Percentiles rank a stretch among this genome's conserved stretches.
phyloP scores from a whole-genome alignment of 2,329 filamentous ascomycete genomes.

The Colletotrichum lentis region DNA sequence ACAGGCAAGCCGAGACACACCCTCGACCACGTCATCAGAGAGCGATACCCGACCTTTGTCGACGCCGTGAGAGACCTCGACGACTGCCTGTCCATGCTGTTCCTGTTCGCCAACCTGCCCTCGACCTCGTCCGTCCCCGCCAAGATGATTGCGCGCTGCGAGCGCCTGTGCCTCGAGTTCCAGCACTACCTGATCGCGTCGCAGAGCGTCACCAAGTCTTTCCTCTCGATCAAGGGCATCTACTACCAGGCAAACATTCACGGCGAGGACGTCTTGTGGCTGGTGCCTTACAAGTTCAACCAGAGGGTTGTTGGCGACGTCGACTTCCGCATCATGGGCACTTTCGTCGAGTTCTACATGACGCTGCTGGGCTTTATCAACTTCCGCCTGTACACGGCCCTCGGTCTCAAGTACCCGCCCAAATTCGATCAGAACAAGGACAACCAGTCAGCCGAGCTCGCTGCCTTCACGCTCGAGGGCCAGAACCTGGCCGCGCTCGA shows the following conservation, averaged over 20 bases:
- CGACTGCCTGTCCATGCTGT: conserved; percentile 95
- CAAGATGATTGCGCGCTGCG: conserved; percentile 95
- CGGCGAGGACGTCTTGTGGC: conserved; percentile 95
- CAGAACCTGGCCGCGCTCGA: conserved; percentile 65
- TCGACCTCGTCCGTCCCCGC: conserved; percentile 88
- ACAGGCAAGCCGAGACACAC: conserved; percentile 89
- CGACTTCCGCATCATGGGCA: conserved; percentile 99
- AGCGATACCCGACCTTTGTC: conserved; percentile 96
- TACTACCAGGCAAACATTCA: conserved; percentile 99
- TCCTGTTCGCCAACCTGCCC: conserved; percentile 95
- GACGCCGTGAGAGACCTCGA: conserved; percentile 94
- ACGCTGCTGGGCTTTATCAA: conserved; percentile 96
- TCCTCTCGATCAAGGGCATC: conserved; percentile 98
- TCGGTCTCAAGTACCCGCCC: conserved; percentile 93
- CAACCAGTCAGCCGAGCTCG: conserved; percentile 87
- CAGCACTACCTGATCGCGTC: conserved; percentile 97
- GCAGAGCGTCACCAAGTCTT: conserved; percentile 91
- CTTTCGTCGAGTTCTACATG: conserved; percentile 98
- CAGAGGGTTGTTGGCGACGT: conserved; percentile 93
- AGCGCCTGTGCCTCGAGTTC: conserved; percentile 92
- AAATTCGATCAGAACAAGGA: conserved; percentile 90
- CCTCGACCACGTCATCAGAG: conserved; percentile 95
- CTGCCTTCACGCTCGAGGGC: conserved; percentile 89
- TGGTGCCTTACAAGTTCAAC: conserved; percentile 98
- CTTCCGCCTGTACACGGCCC: conserved; percentile 89